Conservation (phyloP, 2,329 filamentous ascomycete genomes). For the Nannizzia gypsea region DNA sequence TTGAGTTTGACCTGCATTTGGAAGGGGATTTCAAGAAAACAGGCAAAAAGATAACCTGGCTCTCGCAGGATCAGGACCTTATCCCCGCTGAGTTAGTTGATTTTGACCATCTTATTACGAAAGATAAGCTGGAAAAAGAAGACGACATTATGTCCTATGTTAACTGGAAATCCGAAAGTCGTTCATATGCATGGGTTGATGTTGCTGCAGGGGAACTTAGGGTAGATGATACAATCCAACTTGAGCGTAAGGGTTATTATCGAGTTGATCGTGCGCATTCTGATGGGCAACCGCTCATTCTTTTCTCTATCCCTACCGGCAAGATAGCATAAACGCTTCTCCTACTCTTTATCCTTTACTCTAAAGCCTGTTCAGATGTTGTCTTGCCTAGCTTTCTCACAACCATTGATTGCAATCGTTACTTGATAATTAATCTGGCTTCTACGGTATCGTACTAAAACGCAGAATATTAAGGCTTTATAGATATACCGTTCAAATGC, state of each 20-base stretch:
- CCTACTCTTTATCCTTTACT: no score
- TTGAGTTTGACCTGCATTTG: conserved; percentile 68
- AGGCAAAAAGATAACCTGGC: conserved; percentile 83
- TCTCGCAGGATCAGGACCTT: conserved; percentile 59
- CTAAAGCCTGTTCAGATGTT: no score
- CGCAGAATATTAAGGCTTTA: no score
- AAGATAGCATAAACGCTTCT: conserved; percentile 29
- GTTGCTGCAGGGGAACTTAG: conserved; percentile 62
- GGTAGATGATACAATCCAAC: conserved; percentile 75
- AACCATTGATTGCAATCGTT: no score
- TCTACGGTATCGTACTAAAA: no score
- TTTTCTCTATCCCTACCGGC: conserved; percentile 52
- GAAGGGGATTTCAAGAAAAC: conserved; percentile 80
- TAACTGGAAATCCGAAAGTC: conserved; percentile 57
- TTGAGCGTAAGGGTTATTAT: conserved; percentile 68
- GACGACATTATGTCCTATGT: conserved; percentile 70
- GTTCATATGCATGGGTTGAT: conserved; percentile 61
- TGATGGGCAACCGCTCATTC: conserved; percentile 42
- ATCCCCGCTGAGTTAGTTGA: conserved; percentile 66
- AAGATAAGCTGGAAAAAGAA: conserved; percentile 73
- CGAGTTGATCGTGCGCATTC: conserved; percentile 28
- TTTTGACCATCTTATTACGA: conserved; percentile 75
- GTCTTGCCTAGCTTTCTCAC: no score
- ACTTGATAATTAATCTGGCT: no score
- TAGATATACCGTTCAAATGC: no score